phyloP scores from a whole-genome alignment of 306 rosid species.

The Ammopiptanthus mongolicus region DNA sequence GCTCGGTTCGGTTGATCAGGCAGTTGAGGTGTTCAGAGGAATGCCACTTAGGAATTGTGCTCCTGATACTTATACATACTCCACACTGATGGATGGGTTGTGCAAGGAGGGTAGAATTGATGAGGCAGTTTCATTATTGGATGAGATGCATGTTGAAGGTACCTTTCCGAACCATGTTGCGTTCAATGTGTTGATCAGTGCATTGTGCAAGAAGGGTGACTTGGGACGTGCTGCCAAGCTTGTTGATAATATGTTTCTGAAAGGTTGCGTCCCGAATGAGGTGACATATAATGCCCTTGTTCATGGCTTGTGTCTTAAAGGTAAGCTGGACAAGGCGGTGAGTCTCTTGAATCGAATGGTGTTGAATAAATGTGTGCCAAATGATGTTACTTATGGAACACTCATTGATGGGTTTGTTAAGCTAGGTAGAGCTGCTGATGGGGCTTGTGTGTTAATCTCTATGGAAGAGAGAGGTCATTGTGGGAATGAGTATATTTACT shows the following conservation, averaged over 20 bases:
- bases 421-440: slow-evolving; percentile 72
- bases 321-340: slow-evolving; percentile 81
- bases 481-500: slow-evolving; percentile 71
- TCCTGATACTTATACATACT: slow-evolving; percentile 68
- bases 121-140: slow-evolving; percentile 74
- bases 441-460: slow-evolving; percentile 45
- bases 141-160: slow-evolving; percentile 93
- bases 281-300: slow-evolving; percentile 77
- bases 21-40: slow-evolving; percentile 64
- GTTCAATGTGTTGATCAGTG: slow-evolving; percentile 77
- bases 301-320: slow-evolving; percentile 82
- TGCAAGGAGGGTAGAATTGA: slow-evolving; percentile 70
- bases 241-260: slow-evolving; percentile 87
- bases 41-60: slow-evolving; percentile 53
- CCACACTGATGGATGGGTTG: slow-evolving; percentile 86
- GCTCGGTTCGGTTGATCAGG: slow-evolving; percentile 73
- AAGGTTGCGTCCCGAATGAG: slow-evolving; percentile 84
- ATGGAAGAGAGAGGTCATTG: slow-evolving; percentile 70
- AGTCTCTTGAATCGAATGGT: slow-evolving; percentile 71
- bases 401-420: slow-evolving; percentile 79
- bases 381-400: slow-evolving; percentile 83
- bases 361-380: slow-evolving; percentile 64
- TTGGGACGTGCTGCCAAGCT: slow-evolving; percentile 73
- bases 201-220: slow-evolving; percentile 80
- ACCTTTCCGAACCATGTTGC: slow-evolving; percentile 55